Base-by-base conservation (phyloP, 2,329 filamentous ascomycete species). In the Aspergillus piperis region DNA sequence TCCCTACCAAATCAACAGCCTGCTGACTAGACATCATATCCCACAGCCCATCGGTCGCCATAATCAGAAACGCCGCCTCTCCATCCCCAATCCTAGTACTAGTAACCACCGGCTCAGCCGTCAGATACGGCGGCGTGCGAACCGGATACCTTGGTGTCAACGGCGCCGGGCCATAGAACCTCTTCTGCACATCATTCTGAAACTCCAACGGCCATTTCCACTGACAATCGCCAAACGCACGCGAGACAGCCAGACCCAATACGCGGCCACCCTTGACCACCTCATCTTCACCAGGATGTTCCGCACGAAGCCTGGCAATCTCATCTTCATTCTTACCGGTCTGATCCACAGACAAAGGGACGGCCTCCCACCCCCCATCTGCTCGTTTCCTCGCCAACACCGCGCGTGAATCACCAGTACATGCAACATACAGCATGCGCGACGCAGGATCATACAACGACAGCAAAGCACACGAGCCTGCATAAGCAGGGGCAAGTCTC, bases 41-140 rank as follows among this genome's bases (percentile, higher is more conserved):
- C 83, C 88, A 91, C 1, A 90, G 70, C 0, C 88, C 88, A 65
- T 91, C 88, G 0, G 82, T 85, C 0, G 87, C 88, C 64, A 90
- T 78, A 62, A 91, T 87, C 54, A 90, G 71, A 66, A 90, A 90
- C 53, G 84, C 81, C 2, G 77, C 74, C 21, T 77, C 75, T 0
- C 75, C 75, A 0, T 77, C 73, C 5, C 82, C 74, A 5, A 90
- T 75, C 32, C 76, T 73, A 0, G 81, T 84, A 3, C 83, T 86
- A 2, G 82, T 87, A 25, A 91, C 78, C 32, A 86, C 86, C 0
- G 88, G 88, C 67, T 87, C 82, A 0, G 88, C 88, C 0, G 85
- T 90, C 66, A 90, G 74, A 72, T 91, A 91, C 0, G 89, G 88
- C 3, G 87, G 88, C 0, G 86, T 71, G 84, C 38, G 66, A 50